Evolutionary conservation across 257 asterid genomes (phyloP).

Genomic region (Solanum pimpinellifolium): DNA sequence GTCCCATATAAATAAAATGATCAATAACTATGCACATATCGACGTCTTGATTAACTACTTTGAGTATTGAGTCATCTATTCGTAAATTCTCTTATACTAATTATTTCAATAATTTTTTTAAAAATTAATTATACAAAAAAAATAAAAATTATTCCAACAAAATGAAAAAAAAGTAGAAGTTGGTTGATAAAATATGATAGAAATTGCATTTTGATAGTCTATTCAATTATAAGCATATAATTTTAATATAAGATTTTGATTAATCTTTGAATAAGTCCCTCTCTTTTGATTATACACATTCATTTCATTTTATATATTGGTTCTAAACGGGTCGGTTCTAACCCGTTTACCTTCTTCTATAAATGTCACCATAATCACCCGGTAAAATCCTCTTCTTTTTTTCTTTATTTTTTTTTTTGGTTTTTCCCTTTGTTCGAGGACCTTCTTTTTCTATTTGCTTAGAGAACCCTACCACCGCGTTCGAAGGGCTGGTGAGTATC

Average conservation of each 20-base stretch:
- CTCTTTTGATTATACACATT: not conserved
- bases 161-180: not conserved
- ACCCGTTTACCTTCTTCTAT: conserved; percentile 5
- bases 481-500: conserved; percentile 10
- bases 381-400: not conserved
- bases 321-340: not conserved
- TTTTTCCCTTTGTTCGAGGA: conserved; percentile 10
- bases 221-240: too few species aligned
- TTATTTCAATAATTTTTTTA: too few species aligned
- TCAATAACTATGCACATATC: too few species aligned
- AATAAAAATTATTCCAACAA: not conserved
- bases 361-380: conserved; percentile 4
- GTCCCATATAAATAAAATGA: not conserved
- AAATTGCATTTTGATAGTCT: not conserved
- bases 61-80: too few species aligned
- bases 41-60: not conserved
- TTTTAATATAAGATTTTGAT: not conserved
- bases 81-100: not conserved
- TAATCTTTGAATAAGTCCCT: not conserved
- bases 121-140: not conserved
- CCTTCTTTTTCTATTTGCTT: conserved; percentile 3
- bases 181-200: not conserved
- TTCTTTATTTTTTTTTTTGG: not conserved
- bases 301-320: not conserved
- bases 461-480: not conserved